Conservation (phyloP, 1,139 yeast species). For the Geotrichum bryndzae region DNA sequence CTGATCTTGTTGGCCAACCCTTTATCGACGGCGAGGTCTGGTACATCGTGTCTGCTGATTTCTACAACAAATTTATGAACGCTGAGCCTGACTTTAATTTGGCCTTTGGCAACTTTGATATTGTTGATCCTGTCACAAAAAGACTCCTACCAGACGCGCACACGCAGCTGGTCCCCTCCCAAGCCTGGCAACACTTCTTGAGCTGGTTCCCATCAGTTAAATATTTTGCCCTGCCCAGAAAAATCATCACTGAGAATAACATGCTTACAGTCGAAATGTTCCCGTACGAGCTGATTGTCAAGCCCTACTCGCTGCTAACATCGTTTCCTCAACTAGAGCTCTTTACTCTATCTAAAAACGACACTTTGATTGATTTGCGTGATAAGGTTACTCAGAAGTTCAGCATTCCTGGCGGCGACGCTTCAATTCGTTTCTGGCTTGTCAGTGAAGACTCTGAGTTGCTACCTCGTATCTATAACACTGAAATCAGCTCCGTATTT, state of each 20-base stretch:
- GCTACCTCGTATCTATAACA: not conserved
- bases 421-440: constrained; percentile 5
- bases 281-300: constrained; percentile 9
- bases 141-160: not conserved
- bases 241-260: constrained; percentile 2
- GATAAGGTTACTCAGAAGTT: not conserved
- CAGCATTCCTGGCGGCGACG: not conserved
- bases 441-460: constrained; percentile 1
- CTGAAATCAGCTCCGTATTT: constrained; percentile 7
- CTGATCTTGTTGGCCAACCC: not conserved
- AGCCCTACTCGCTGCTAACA: constrained; percentile 7
- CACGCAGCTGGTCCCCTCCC: constrained; percentile 7
- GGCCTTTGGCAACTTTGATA: constrained; percentile 13
- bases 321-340: not conserved
- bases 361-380: not conserved
- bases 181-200: constrained; percentile 12
- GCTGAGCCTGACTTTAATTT: not conserved
- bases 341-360: not conserved
- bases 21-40: constrained; percentile 5
- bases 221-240: constrained; percentile 10
- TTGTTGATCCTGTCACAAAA: constrained; percentile 6
- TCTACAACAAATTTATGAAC: constrained; percentile 3
- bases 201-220: constrained; percentile 11
- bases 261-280: constrained; percentile 7
- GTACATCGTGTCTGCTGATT: constrained; percentile 7